Evolutionary conservation across 768 basidiomycete species (phyloP), one percentile per base, ranked within the genome.

Genomic region (Rubroboletus satanas): DNA sequence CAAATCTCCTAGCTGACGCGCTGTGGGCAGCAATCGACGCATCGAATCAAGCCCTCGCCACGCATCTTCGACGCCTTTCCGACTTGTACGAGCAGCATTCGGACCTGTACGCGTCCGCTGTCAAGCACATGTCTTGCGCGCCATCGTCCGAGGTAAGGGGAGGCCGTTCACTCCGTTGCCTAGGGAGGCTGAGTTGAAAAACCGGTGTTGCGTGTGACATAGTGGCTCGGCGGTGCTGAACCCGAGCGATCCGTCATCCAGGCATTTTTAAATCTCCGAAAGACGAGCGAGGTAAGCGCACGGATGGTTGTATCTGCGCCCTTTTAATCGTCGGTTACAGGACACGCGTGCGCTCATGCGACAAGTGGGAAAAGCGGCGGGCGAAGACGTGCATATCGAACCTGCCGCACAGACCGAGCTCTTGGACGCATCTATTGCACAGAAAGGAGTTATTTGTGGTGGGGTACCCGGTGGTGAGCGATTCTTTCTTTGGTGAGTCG

Each of bases 391-490:
- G 6, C 88, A 90, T 17, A 95, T 99, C 56, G 97, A 99, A 70
- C 97, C 97, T 1, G 71, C 77, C 4, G 84, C 88, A 67, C 97
- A 99, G 71, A 95, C 93, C 0, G 70, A 75, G 39, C 80, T 99
- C 21, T 78, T 99, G 45, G 83, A 98, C 66, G 75, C 77, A 5
- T 96, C 93, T 57, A 75, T 88, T 15, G 73, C 79, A 14, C 79
- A 88, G 60, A 83, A 88, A 4, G 97, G 97, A 29, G 87, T 98
- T 17, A 79, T 98, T 37, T 93, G 92, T 21, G 95, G 94, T 26
- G 96, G 96, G 18, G 97, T 98, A 5, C 97, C 97, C 7, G 97
- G 97, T 39, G 95, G 95, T 94, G 65, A 62, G 88, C 69, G 5
- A 9, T 21, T 29, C 42, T 41, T 48, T 31, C 31, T 36, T 28